phyloP scores from a whole-genome alignment of 345 rosid genomes.

The Barbarea vulgaris region DNA sequence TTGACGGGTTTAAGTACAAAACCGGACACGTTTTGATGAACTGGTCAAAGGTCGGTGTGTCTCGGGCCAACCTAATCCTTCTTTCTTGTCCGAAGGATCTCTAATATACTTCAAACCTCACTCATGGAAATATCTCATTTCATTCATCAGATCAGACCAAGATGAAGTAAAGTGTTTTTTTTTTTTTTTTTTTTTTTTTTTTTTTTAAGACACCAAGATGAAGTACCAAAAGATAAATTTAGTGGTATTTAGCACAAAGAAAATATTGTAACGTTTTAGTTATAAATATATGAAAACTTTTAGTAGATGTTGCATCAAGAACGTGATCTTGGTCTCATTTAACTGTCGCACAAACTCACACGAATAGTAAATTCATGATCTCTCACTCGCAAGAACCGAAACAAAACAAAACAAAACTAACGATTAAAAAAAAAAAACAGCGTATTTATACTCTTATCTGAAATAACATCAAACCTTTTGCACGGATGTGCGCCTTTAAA shows the following conservation, averaged over 20 bases:
- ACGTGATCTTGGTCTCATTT: no score
- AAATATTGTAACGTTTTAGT: no score
- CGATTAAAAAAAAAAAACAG: no score
- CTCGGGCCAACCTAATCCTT: neutral
- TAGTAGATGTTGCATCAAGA: no score
- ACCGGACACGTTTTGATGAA: slow-evolving; percentile 28
- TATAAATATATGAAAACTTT: no score
- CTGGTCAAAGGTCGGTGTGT: slow-evolving; percentile 20
- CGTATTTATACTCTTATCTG: no score
- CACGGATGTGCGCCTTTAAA: no score
- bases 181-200: neutral
- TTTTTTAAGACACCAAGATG: neutral
- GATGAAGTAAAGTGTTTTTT: neutral
- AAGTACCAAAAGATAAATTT: neutral
- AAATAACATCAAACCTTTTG: no score
- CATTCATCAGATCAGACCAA: neutral
- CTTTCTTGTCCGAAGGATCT: slow-evolving; percentile 7
- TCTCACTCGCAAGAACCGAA: no score
- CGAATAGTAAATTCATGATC: no score
- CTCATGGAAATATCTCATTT: neutral
- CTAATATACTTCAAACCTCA: neutral
- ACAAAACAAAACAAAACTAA: no score
- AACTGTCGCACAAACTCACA: no score
- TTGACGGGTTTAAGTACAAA: neutral
- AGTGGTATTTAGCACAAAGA: neutral